phyloP scores from a whole-genome alignment of 257 asterid genomes.

The Eucommia ulmoides region DNA sequence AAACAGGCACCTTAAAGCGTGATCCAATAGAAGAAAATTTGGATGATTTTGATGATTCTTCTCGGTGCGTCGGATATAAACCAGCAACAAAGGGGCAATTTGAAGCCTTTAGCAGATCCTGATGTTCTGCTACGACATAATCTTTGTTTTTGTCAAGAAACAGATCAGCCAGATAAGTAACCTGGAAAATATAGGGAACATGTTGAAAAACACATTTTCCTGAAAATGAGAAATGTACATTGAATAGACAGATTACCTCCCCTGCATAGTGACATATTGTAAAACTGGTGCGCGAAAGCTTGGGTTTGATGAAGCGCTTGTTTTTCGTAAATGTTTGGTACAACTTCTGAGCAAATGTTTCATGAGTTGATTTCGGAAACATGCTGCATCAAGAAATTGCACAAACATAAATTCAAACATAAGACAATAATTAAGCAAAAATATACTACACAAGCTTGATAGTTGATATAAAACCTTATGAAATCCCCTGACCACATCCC shows the following conservation, averaged over 20 bases:
- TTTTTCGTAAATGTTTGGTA: conserved; percentile 85
- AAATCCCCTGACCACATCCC: neutral
- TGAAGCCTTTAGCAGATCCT: conserved; percentile 84
- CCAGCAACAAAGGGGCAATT: conserved; percentile 80
- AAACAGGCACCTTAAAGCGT: conserved; percentile 68
- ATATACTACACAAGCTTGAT: neutral
- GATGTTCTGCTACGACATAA: conserved; percentile 98
- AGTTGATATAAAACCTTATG: neutral
- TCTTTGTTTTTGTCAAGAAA: conserved; percentile 98
- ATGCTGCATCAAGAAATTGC: conserved; percentile 50
- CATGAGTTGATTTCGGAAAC: conserved; percentile 99
- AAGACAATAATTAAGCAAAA: neutral
- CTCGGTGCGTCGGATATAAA: conserved; percentile 86
- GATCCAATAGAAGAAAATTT: conserved; percentile 98
- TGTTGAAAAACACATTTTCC: conserved; percentile 1
- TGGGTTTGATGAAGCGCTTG: conserved; percentile 96
- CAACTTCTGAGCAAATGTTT: conserved; percentile 98
- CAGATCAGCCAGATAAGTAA: conserved; percentile 78
- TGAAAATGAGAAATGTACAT: neutral
- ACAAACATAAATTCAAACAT: conserved; percentile 8
- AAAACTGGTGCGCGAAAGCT: conserved; percentile 95
- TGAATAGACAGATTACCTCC: conserved; percentile 45
- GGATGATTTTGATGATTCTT: conserved; percentile 90
- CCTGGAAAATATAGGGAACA: conserved; percentile 37
- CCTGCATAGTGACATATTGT: conserved; percentile 97